Conservation (phyloP, 371 early-diverging fungal species). For the Sporodiniella umbellata region DNA sequence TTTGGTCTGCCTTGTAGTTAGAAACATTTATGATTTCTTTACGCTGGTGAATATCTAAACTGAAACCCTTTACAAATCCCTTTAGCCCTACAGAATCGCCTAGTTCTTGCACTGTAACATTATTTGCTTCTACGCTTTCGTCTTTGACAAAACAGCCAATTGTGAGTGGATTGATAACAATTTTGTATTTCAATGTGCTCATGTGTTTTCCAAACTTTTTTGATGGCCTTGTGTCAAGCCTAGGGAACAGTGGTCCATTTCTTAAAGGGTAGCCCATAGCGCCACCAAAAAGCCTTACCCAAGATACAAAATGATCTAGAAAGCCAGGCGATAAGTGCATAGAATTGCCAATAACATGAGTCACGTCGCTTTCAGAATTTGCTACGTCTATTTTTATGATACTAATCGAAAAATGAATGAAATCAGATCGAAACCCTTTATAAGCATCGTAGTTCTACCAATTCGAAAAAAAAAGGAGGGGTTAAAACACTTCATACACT, state of each 20-base stretch:
- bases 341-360: constrained; percentile 25
- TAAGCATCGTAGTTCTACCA: constrained; percentile 55
- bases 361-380: constrained; percentile 4
- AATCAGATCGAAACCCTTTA: constrained; percentile 58
- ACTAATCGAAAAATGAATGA: constrained; percentile 54
- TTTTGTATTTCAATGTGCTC: constrained; percentile 45
- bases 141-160: constrained; percentile 32
- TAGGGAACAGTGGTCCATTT: constrained; percentile 29
- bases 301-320: constrained; percentile 29
- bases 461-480: no score
- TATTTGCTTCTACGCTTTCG: constrained; percentile 16
- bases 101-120: constrained; percentile 15
- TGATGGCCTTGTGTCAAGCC: constrained; percentile 17
- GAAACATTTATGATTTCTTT: constrained; percentile 33
- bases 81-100: constrained; percentile 47
- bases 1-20: constrained; percentile 28
- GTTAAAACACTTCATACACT: background rate
- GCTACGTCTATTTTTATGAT: constrained; percentile 16
- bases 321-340: constrained; percentile 36
- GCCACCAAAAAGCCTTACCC: constrained; percentile 40
- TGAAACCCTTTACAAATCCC: constrained; percentile 37
- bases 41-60: constrained; percentile 48
- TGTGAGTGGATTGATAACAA: constrained; percentile 26
- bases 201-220: constrained; percentile 35
- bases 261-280: constrained; percentile 34